phyloP scores from a whole-genome alignment of 1,284 basidiomycete species.

The Trametes pubescens region DNA sequence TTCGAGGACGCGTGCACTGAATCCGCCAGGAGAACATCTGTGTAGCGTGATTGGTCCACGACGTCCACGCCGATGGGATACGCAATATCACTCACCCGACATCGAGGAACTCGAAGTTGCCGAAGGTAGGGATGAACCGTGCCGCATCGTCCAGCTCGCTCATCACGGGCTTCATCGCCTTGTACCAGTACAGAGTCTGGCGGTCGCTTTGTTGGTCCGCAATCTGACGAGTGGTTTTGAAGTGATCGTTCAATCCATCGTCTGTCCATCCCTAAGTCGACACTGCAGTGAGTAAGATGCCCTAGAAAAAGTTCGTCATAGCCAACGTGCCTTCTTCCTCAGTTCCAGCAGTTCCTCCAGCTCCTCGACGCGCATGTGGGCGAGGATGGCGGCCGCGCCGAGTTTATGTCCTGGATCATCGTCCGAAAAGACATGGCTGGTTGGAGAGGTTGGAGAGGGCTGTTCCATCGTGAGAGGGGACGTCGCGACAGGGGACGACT shows the following conservation, averaged over 20 bases:
- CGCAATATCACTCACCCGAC: conserved; percentile 33
- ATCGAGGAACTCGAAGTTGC: conserved; percentile 37
- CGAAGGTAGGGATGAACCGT: conserved; percentile 29
- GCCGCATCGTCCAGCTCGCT: conserved; percentile 36
- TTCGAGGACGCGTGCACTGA: conserved; percentile 39
- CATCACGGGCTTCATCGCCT: conserved; percentile 35
- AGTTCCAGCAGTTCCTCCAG: conserved; percentile 3
- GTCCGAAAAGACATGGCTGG: background rate
- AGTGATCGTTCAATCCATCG: conserved; percentile 17
- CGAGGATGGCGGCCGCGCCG: conserved; percentile 3
- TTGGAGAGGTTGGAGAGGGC: background rate
- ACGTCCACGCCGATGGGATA: background rate
- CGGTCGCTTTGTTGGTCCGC: conserved; percentile 5
- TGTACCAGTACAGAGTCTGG: conserved; percentile 17
- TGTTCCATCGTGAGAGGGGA: background rate
- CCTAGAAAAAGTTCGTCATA: too few relatives aligned
- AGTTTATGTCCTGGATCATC: background rate
- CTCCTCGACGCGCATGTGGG: background rate
- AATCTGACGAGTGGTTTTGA: conserved; percentile 10
- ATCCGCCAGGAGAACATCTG: conserved; percentile 43
- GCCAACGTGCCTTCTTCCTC: conserved; percentile 4
- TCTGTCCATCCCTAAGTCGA: conserved; percentile 24
- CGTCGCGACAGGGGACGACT: background rate
- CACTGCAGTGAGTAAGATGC: background rate
- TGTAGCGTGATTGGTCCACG: background rate